Conservation (phyloP, 1,284 basidiomycete genomes). For the Tylopilus sp. region DNA sequence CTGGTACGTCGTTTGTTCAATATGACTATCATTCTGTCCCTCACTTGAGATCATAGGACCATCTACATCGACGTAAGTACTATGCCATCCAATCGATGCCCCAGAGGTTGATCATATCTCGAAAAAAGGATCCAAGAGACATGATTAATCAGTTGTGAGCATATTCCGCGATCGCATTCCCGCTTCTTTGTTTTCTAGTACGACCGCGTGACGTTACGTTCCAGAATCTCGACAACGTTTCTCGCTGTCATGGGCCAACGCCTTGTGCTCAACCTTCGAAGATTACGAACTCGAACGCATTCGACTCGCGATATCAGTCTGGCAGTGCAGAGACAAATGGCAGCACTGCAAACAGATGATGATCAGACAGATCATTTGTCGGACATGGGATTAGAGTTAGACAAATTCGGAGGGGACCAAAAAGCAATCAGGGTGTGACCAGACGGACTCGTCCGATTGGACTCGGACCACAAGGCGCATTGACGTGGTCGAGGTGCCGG, state of each 20-base stretch:
- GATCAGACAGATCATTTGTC: too few relatives aligned
- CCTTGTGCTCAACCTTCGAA: slow-evolving; percentile 27
- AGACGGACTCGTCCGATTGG: background rate
- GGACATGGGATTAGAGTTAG: slow-evolving; percentile 1
- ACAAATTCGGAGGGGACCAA: background rate
- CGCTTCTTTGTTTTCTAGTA: background rate
- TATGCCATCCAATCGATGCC: background rate
- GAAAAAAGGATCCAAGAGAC: slow-evolving; percentile 21
- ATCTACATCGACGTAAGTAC: slow-evolving; percentile 9
- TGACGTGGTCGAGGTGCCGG: background rate
- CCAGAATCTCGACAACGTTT: slow-evolving; percentile 14
- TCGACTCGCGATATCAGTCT: slow-evolving; percentile 2
- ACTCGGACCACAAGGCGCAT: background rate
- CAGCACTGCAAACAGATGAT: background rate
- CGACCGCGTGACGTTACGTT: background rate
- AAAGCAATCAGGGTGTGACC: background rate
- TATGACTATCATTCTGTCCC: background rate
- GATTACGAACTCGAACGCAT: background rate
- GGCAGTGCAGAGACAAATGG: slow-evolving; percentile 17
- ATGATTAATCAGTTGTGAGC: slow-evolving; percentile 14
- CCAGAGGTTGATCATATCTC: slow-evolving; percentile 3
- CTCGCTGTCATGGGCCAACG: slow-evolving; percentile 23
- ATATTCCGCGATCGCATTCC: background rate
- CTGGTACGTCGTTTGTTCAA: slow-evolving; percentile 20
- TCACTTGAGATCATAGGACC: slow-evolving; percentile 9